Percentiles rank a stretch among this genome's conserved stretches.
Evolutionary conservation across 352 stramenopile genomes (phyloP).

Genomic region (Pythium utonaiense): DNA sequence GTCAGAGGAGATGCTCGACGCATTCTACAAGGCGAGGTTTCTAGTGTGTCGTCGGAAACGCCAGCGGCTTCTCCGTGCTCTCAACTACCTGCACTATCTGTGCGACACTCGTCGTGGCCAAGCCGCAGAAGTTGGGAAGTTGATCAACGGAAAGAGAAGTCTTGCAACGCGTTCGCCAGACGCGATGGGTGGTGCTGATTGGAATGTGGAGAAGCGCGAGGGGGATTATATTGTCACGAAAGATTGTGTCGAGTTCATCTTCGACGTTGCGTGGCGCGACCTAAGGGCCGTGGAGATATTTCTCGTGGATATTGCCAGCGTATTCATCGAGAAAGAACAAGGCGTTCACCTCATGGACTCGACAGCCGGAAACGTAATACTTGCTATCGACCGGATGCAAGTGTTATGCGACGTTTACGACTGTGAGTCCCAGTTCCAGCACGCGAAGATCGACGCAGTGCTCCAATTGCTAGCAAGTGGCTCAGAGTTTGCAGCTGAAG

Average conservation of each 20-base stretch:
- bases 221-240: not conserved
- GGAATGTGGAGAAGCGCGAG: not conserved
- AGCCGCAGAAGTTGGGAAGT: not conserved
- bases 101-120: slow-evolving; percentile 5
- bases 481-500: slow-evolving; percentile 10
- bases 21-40: slow-evolving; percentile 26
- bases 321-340: slow-evolving; percentile 55
- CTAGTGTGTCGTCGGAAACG: slow-evolving; percentile 37
- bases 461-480: slow-evolving; percentile 24
- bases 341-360: not conserved
- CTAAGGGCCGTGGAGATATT: slow-evolving; percentile 39
- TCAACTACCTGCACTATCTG: slow-evolving; percentile 54
- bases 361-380: slow-evolving; percentile 9
- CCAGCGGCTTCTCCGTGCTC: slow-evolving; percentile 34
- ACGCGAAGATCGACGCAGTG: slow-evolving; percentile 37
- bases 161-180: not conserved
- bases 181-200: not conserved
- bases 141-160: not conserved
- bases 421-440: slow-evolving; percentile 38
- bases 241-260: slow-evolving; percentile 32
- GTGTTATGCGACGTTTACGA: slow-evolving; percentile 59
- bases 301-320: slow-evolving; percentile 39
- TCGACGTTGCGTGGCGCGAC: slow-evolving; percentile 34
- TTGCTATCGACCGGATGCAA: slow-evolving; percentile 47
- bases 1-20: not conserved